phyloP scores from a whole-genome alignment of 192 early-diverging fungal genomes.

The Coemansia sp. region DNA sequence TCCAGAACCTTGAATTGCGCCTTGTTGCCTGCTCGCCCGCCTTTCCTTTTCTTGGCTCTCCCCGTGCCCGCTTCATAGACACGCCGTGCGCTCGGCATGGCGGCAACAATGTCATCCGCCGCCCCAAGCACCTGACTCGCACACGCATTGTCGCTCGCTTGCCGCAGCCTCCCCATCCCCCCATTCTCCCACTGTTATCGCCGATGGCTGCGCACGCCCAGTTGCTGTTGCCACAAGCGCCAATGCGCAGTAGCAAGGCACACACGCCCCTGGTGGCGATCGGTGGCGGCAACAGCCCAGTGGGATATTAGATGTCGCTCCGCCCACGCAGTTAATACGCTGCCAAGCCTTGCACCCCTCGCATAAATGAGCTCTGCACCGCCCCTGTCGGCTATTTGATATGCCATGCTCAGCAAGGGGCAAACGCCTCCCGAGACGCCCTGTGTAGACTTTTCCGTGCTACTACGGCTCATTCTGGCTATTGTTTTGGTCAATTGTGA shows the following conservation, averaged over 20 bases:
- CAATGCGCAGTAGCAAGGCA: neutral
- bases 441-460: neutral
- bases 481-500: neutral
- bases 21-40: neutral
- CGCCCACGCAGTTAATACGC: neutral
- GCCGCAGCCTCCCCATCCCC: neutral
- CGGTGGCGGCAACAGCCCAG: conserved; percentile 6
- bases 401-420: neutral
- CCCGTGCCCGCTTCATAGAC: conserved; percentile 10
- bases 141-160: conserved; percentile 3
- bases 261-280: neutral
- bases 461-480: neutral
- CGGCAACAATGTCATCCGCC: conserved; percentile 7
- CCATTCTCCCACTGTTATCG: neutral
- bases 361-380: neutral
- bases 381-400: neutral
- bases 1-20: conserved; percentile 47
- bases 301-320: neutral
- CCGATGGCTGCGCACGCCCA: neutral
- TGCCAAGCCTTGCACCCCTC: neutral
- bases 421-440: neutral
- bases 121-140: neutral
- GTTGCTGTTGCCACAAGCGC: neutral
- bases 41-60: neutral
- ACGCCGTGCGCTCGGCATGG: conserved; percentile 6